Evolutionary conservation across 495 filamentous ascomycete species (phyloP), one percentile per base, ranked within the genome.

Genomic region (Aspergillus incahuasiensis): DNA sequence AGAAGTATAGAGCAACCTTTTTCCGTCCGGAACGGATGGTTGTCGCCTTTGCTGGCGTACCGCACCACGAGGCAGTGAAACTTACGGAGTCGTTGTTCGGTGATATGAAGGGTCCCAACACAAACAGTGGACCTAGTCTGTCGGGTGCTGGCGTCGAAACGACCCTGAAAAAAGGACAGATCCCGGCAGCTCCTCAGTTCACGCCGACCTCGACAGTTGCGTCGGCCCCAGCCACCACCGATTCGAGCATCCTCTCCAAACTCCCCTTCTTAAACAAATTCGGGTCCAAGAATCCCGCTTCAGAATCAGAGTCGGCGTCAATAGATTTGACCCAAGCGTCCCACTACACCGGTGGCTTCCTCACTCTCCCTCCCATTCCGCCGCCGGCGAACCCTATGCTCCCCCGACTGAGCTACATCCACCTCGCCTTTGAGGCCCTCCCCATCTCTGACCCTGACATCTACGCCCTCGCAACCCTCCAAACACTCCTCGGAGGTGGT

Each of bases 231-330:
- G 53, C 75, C 48, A 70, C 76, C n/a, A 63, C 69, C 48, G 72
- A 75, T 48, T 70, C 71, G 11, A 82, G 83, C 35, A 68, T 97
- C 43, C 72, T 95, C 43, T 90, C 87, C 44, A 90, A 89, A 60
- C 84, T 97, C 50, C 90, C 92, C n/a, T 92, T 97, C 68, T 81
- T 96, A 65, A 96, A 96, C 66, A 95, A 90, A 53, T 74, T 96
- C 35, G 77, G 86, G 42, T 64, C 82, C 8, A 71, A 74, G n/a
- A 74, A 79, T 42, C 77, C 85, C 21, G 80, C 86, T n/a, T 79
- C 86, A 47, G 57, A 74, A 15, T 72, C 71, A 18, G 77, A 75
- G 54, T 78, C 69, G 1, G 72, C 73, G 0, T 69, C 78, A 0
- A 55, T 82, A 28, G 82, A 91, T 61, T 74, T 91, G 50, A 70